Percentiles rank a stretch among this genome's conserved stretches.
Conservation (phyloP, 169 alveolate species). For the Amoebophrya sp. region DNA sequence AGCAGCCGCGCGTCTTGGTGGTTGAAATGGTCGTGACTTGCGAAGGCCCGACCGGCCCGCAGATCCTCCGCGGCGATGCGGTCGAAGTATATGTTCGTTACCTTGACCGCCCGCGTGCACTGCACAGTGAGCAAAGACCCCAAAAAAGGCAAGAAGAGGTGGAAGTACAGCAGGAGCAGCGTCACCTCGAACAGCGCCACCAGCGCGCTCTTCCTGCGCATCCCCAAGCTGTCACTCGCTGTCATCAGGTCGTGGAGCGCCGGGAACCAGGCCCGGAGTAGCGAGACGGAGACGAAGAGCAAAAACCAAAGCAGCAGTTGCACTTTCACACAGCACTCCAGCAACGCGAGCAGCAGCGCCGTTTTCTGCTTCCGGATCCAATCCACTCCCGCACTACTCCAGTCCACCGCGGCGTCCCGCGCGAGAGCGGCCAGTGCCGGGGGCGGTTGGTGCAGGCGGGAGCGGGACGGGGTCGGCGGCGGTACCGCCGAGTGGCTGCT, state of each 20-base stretch:
- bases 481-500: background rate
- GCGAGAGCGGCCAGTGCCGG: background rate
- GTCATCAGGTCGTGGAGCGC: no score
- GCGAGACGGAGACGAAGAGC: no score
- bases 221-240: no score
- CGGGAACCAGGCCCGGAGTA: no score
- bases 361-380: conserved; percentile 14
- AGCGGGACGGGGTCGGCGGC: background rate
- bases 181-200: conserved; percentile 10
- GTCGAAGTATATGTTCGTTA: background rate
- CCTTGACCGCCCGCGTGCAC: background rate
- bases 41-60: background rate
- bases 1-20: conserved; percentile 9
- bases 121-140: background rate
- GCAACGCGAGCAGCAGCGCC: background rate
- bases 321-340: background rate
- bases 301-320: background rate
- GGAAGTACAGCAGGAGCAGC: background rate
- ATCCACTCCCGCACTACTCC: background rate
- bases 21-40: background rate
- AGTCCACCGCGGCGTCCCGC: background rate
- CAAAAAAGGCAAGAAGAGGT: background rate
- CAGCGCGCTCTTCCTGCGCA: background rate
- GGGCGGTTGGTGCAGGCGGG: background rate
- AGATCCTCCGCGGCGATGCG: conserved; percentile 14